Percentiles rank a stretch among this genome's conserved stretches.
phyloP scores from a whole-genome alignment of 495 filamentous ascomycete species.

The Neurospora intermedia region DNA sequence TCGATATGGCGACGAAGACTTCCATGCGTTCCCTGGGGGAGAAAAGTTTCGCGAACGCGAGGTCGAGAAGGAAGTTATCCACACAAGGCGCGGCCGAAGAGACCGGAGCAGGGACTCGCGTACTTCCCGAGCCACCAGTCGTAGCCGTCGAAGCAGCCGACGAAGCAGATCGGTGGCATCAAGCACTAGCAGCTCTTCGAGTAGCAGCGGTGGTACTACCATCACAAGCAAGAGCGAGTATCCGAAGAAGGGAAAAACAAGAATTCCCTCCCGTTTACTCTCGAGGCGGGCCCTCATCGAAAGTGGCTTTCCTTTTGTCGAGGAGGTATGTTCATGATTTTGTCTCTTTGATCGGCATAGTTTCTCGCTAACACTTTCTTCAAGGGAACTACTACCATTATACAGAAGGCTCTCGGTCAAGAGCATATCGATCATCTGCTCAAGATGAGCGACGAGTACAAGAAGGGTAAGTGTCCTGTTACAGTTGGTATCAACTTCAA shows the following conservation, averaged over 20 bases:
- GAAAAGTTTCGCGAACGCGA: slow-evolving; percentile 37
- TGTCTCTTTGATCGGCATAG: not conserved
- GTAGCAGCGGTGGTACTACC: slow-evolving; percentile 28
- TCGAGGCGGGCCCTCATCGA: slow-evolving; percentile 69
- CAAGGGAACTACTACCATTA: slow-evolving; percentile 66
- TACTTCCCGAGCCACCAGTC: slow-evolving; percentile 18
- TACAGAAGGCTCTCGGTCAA: slow-evolving; percentile 72
- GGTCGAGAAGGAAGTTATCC: slow-evolving; percentile 38
- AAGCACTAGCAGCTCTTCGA: slow-evolving; percentile 36
- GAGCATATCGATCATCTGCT: slow-evolving; percentile 85
- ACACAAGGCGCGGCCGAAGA: slow-evolving; percentile 18
- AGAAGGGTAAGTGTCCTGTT: slow-evolving; percentile 31
- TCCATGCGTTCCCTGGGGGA: slow-evolving; percentile 30
- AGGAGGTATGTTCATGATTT: slow-evolving; percentile 50
- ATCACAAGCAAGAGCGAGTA: slow-evolving; percentile 46
- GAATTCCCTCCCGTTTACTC: slow-evolving; percentile 67
- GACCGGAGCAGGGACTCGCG: slow-evolving; percentile 26
- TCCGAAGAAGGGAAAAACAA: slow-evolving; percentile 79
- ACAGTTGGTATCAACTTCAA: not conserved
- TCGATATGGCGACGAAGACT: slow-evolving; percentile 58
- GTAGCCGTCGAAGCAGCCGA: slow-evolving; percentile 20
- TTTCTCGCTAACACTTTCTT: slow-evolving; percentile 16
- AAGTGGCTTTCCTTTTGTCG: slow-evolving; percentile 73
- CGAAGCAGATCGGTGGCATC: slow-evolving; percentile 24
- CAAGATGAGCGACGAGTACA: slow-evolving; percentile 63